Conservation (phyloP, 768 basidiomycete species). For the Mrakia blollopis region DNA sequence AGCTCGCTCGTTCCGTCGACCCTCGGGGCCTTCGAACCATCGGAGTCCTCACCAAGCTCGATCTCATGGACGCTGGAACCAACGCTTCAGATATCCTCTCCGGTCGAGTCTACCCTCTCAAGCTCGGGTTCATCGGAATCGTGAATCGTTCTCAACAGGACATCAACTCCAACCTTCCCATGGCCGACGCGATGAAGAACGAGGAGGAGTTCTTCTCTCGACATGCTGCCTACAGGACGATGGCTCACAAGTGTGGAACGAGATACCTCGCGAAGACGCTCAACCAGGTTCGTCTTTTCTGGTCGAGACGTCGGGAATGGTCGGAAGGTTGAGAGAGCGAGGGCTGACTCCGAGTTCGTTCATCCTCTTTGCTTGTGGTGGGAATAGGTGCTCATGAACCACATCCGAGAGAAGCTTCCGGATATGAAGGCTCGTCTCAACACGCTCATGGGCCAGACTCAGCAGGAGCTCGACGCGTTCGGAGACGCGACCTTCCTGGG, state of each 20-base stretch:
- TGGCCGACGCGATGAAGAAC: conserved; percentile 74
- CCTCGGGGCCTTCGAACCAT: conserved; percentile 94
- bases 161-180: conserved; percentile 78
- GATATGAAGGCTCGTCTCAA: conserved; percentile 99
- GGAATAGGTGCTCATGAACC: conserved; percentile 77
- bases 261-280: conserved; percentile 86
- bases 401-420: conserved; percentile 96
- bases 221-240: conserved; percentile 88
- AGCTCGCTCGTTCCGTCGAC: conserved; percentile 91
- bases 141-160: conserved; percentile 98
- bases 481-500: conserved; percentile 89
- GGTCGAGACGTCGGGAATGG: neutral
- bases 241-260: conserved; percentile 96
- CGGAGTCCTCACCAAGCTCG: conserved; percentile 92
- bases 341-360: neutral
- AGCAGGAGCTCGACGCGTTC: conserved; percentile 94
- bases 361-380: no score
- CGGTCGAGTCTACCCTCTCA: conserved; percentile 94
- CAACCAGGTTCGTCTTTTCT: conserved; percentile 63
- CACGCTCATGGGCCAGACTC: conserved; percentile 97
- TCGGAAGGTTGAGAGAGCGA: neutral
- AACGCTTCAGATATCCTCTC: conserved; percentile 94
- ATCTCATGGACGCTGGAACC: conserved; percentile 98
- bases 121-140: conserved; percentile 95
- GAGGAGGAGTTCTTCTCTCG: conserved; percentile 87